These are phyloP conservation scores for Zygoascus bituminiphila DNA, from an alignment of 805 yeast genomes.

Conservation along the genomic window DNA sequence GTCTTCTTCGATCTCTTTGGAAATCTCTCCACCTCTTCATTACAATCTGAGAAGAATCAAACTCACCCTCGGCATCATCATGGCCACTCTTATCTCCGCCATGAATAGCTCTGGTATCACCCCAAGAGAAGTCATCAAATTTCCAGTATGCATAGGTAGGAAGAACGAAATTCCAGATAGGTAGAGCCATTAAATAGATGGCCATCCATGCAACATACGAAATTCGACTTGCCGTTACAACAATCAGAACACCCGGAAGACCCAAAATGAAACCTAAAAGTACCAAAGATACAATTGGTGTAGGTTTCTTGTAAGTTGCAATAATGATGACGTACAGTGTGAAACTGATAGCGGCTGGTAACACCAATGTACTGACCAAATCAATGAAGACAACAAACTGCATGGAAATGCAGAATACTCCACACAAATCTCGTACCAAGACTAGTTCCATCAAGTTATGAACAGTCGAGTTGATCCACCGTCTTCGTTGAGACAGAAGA, in stretches of 20 bases:
- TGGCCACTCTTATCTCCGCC: slow-evolving; percentile 61
- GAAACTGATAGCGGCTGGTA: slow-evolving; percentile 81
- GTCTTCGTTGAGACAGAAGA: slow-evolving; percentile 83
- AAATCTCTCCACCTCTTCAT: slow-evolving; percentile 95
- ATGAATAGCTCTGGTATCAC: slow-evolving; percentile 78
- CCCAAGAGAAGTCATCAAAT: slow-evolving; percentile 96
- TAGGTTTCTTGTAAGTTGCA: slow-evolving; percentile 66
- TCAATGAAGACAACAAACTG: slow-evolving; percentile 83
- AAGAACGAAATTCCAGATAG: slow-evolving; percentile 84
- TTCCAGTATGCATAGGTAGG: slow-evolving; percentile 90
- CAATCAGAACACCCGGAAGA: slow-evolving; percentile 72
- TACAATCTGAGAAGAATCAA: slow-evolving; percentile 81
- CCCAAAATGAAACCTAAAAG: slow-evolving; percentile 76
- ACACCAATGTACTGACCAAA: slow-evolving; percentile 76
- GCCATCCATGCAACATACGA: slow-evolving; percentile 73
- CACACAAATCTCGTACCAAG: slow-evolving; percentile 81
- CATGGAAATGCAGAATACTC: slow-evolving; percentile 93
- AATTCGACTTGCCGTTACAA: slow-evolving; percentile 68
- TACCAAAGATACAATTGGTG: slow-evolving; percentile 69
- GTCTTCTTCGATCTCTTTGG: slow-evolving; percentile 66
- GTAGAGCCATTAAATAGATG: slow-evolving; percentile 70
- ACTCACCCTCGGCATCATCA: slow-evolving; percentile 66
- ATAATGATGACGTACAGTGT: slow-evolving; percentile 70
- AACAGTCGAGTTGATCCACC: slow-evolving; percentile 95
- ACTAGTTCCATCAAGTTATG: slow-evolving; percentile 88